Evolutionary conservation across 495 filamentous ascomycete genomes (phyloP), one percentile per base, ranked within the genome.

Genomic region (Tuber brumale): DNA sequence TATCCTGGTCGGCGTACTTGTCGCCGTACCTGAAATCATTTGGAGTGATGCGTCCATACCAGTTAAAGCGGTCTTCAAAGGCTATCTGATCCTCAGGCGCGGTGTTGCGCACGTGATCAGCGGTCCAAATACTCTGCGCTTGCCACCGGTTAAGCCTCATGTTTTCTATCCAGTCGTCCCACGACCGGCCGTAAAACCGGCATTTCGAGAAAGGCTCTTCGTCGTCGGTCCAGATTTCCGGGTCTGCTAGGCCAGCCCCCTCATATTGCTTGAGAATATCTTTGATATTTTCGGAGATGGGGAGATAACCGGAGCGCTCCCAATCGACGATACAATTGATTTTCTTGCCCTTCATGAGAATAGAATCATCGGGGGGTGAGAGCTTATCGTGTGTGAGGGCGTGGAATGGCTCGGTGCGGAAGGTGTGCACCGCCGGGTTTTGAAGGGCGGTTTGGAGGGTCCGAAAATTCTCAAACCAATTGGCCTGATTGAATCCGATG

Each of bases 91-190:
- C 5, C 16, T 2, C 27, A 31, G 14, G 4, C 1, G 18, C 2
- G 4, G 21, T 14, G 37, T 16, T 0, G 3, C 0, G 2, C n/a
- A 0, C 27, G 10, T 66, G 27, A 4, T 35, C 1, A 2, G 0
- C 1, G 12, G 5, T 2, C 57, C 57, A 66, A 6, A 12, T 61
- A 18, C 0, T 66, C 14, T 18, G 12, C 57, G 19, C 35, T 66
- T 66, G 57, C 27, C 27, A 66, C 27, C 5, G 16, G 57, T 66
- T 66, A 35, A 66, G 3, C 57, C 57, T 66, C 57, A 66, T 66
- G 35, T 66, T 35, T 66, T 66, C 57, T 66, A 66, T 35, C 27
- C 27, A 35, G 16, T 66, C 57, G 5, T 18, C 14, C 57, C 57
- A 66, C 27, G 12, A 5, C 57, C 57, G 19, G 14, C 31, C 31